Percentiles rank a stretch among this genome's conserved stretches.
Conservation (phyloP, 371 early-diverging fungal genomes). For the Mortierella sp. region DNA sequence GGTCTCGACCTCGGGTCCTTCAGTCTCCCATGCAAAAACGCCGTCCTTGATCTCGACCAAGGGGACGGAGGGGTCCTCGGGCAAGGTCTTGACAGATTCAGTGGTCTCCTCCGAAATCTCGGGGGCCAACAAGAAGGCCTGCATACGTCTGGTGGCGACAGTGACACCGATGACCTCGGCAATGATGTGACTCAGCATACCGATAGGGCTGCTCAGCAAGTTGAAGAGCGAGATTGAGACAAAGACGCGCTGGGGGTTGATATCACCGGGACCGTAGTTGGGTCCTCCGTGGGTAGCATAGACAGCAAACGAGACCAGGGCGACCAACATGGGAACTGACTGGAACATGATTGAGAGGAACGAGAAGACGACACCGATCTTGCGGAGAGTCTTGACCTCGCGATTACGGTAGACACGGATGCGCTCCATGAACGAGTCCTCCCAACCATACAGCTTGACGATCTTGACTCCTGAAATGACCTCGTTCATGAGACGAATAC, state of each 20-base stretch:
- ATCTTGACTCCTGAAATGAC: constrained; percentile 63
- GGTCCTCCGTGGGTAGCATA: constrained; percentile 47
- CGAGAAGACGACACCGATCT: constrained; percentile 45
- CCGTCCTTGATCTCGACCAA: constrained; percentile 46
- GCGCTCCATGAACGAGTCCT: constrained; percentile 39
- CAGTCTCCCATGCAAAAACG: constrained; percentile 48
- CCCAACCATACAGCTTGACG: constrained; percentile 65
- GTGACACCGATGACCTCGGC: constrained; percentile 36
- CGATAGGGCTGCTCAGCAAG: constrained; percentile 43
- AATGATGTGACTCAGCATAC: constrained; percentile 45
- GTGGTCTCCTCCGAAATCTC: constrained; percentile 61
- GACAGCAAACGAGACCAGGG: constrained; percentile 45
- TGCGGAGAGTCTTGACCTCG: constrained; percentile 40
- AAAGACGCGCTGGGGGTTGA: constrained; percentile 47
- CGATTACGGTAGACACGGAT: constrained; percentile 36
- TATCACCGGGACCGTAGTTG: constrained; percentile 32
- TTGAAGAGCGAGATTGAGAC: constrained; percentile 48
- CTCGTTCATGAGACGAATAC: constrained; percentile 59
- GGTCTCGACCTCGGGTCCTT: constrained; percentile 39
- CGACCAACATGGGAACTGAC: constrained; percentile 61
- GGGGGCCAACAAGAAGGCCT: constrained; percentile 73
- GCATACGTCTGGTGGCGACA: constrained; percentile 64
- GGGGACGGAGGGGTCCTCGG: constrained; percentile 37
- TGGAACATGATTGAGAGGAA: constrained; percentile 70
- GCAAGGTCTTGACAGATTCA: constrained; percentile 18